Percentiles rank a stretch among this genome's conserved stretches.
phyloP scores from a whole-genome alignment of 306 rosid genomes.

The Sphenostylis stenocarpa region DNA sequence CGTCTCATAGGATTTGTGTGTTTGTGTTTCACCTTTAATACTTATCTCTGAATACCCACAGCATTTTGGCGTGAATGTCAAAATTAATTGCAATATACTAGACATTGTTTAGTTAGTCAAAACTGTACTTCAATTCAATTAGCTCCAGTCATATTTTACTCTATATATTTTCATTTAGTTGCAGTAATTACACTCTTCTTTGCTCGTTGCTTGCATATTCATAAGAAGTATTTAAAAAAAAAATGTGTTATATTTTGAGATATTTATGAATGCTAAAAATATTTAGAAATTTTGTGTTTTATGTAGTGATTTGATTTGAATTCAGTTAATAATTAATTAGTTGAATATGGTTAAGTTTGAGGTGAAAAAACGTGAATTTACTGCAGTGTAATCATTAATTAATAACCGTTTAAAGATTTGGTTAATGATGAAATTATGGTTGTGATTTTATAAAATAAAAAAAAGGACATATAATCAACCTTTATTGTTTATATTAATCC shows the following conservation, averaged over 20 bases:
- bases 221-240: neutral
- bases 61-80: conserved; percentile 3
- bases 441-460: neutral
- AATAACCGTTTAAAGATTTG: conserved; percentile 1
- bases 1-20: conserved; percentile 33
- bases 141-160: neutral
- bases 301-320: neutral
- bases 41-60: neutral
- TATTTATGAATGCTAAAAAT: neutral
- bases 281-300: neutral
- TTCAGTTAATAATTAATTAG: neutral
- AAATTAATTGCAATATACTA: neutral
- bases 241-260: neutral
- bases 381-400: too few relatives aligned
- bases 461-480: too few relatives aligned
- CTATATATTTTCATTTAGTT: neutral
- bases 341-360: neutral
- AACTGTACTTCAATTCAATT: neutral
- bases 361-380: neutral
- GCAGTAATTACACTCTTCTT: neutral
- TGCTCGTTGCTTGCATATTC: neutral
- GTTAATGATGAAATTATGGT: conserved; percentile 21
- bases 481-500: too few relatives aligned
- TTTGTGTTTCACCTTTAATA: neutral
- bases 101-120: neutral